These are phyloP conservation scores for Daedaleopsis sinensis DNA, from an alignment of 768 basidiomycete species.

Conservation along the genomic window DNA sequence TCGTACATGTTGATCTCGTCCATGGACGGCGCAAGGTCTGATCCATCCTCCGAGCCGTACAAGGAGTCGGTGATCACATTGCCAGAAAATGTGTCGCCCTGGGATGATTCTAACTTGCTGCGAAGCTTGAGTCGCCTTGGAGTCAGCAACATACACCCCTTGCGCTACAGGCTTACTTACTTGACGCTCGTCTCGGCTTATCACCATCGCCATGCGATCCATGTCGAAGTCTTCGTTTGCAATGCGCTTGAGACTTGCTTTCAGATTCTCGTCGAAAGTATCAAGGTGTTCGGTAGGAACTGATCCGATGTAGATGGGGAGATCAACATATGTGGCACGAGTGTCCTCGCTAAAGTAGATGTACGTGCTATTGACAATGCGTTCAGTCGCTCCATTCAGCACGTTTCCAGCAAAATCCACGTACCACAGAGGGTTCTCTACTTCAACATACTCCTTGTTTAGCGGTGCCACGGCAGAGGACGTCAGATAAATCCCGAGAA, in stretches of 20 bases:
- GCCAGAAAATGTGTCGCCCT: conserved; percentile 78
- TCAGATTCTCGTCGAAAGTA: conserved; percentile 69
- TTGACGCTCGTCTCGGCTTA: conserved; percentile 88
- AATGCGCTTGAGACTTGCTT: conserved; percentile 69
- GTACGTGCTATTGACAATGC: conserved; percentile 57
- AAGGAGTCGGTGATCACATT: conserved; percentile 83
- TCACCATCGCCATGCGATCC: conserved; percentile 84
- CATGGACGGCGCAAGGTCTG: conserved; percentile 71
- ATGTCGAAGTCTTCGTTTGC: conserved; percentile 82
- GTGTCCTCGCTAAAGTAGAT: conserved; percentile 84
- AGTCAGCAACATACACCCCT: background rate
- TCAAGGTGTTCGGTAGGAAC: conserved; percentile 82
- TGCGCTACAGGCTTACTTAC: conserved; percentile 37
- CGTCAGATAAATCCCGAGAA: conserved; percentile 87
- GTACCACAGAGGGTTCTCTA: conserved; percentile 86
- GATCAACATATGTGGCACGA: conserved; percentile 68
- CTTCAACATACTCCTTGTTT: conserved; percentile 92
- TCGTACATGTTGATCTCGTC: conserved; percentile 79
- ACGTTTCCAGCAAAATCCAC: conserved; percentile 19
- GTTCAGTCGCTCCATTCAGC: too few relatives aligned
- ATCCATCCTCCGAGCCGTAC: conserved; percentile 83
- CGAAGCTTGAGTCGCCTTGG: conserved; percentile 55
- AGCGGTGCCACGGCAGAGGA: conserved; percentile 80
- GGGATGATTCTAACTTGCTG: conserved; percentile 80
- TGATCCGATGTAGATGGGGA: conserved; percentile 80